Base-by-base conservation (phyloP, 2,329 filamentous ascomycete species). In the Colletotrichum brevisporum region DNA sequence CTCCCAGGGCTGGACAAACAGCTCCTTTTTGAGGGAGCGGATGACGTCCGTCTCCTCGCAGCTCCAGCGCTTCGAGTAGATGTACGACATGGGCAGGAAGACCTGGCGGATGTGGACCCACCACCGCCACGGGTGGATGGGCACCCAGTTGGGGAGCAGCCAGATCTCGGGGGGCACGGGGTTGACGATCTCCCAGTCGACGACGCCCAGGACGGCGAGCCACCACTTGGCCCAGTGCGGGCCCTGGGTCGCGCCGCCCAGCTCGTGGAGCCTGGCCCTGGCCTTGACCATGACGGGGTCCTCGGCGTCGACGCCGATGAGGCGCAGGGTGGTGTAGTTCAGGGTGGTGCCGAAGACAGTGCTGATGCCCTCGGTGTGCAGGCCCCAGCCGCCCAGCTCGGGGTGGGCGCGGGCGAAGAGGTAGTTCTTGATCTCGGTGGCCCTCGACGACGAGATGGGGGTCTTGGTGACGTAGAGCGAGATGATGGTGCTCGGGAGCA, bases 151-250 rank as follows among this genome's bases (percentile, higher is more conserved):
- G 0, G 95, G 95, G 4, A 98, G 83, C 48, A 97, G 85, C 96
- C 96, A 99, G 52, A 98, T 80, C 82, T 99, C 96, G 0, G 96
- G 93, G 1, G 96, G 96, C 2, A 96, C 90, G 0, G 96, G 96
- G 75, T 98, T 99, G 74, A 98, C 95, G 68, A 96, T 90, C 63
- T 97, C 94, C 94, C 95, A 99, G 31, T 91, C 84, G 77, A 90
- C 90, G 4, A 98, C 88, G 16, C 94, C 94, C 70, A 99, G 82
- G 3, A 97, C 86, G 47, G 92, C 92, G 54, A 99, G 86, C 94
- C 95, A 98, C 80, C 97, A 97, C 78, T 99, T 99, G n/a, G 90
- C 90, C 96, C 96, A 99, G 78, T 98, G 96, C 24, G 96, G 97
- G 1, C 89, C 90, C 75, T 94, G 90, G 15, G 93, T 84, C 1